A percentile compares a stretch with the other conserved stretches of the same genome.
Evolutionary conservation across 169 alveolate genomes (phyloP).

Genomic region (Plasmodium vivax): DNA sequence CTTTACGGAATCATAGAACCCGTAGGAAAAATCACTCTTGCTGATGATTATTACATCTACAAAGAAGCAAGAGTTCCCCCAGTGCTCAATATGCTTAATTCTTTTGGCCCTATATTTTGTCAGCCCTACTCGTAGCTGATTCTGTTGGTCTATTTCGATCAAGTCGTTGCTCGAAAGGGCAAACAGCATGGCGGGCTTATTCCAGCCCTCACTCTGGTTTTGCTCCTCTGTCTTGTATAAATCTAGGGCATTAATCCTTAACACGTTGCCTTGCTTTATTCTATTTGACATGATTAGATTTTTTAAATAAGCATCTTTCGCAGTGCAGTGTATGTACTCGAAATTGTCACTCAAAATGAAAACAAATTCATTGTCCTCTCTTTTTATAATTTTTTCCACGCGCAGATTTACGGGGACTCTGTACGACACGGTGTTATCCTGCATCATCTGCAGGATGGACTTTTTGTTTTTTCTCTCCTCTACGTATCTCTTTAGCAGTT

Average conservation of each 20-base stretch:
- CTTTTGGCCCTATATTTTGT: conserved; percentile 70
- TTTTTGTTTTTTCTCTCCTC: conserved; percentile 65
- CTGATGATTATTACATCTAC: conserved; percentile 69
- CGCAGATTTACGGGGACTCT: conserved; percentile 54
- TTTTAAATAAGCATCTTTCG: conserved; percentile 38
- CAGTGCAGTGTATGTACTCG: conserved; percentile 47
- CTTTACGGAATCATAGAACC: conserved; percentile 35
- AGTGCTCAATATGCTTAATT: conserved; percentile 33
- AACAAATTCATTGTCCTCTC: not conserved
- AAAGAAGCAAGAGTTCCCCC: conserved; percentile 48
- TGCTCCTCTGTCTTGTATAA: conserved; percentile 5
- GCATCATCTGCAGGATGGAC: conserved; percentile 36
- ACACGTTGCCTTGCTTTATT: conserved; percentile 40
- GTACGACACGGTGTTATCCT: conserved; percentile 20
- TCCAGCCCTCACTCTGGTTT: not conserved
- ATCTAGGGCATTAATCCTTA: conserved; percentile 60
- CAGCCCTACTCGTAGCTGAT: conserved; percentile 40
- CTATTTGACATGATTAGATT: conserved; percentile 10
- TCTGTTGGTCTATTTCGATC: conserved; percentile 29
- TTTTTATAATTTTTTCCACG: conserved; percentile 44
- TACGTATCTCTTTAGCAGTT: conserved; percentile 46
- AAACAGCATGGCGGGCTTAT: not conserved
- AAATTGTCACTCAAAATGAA: conserved; percentile 70
- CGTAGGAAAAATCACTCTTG: conserved; percentile 72
- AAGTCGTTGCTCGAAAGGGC: conserved; percentile 48